phyloP scores from a whole-genome alignment of 352 stramenopile species.

The Phytophthora syringae region DNA sequence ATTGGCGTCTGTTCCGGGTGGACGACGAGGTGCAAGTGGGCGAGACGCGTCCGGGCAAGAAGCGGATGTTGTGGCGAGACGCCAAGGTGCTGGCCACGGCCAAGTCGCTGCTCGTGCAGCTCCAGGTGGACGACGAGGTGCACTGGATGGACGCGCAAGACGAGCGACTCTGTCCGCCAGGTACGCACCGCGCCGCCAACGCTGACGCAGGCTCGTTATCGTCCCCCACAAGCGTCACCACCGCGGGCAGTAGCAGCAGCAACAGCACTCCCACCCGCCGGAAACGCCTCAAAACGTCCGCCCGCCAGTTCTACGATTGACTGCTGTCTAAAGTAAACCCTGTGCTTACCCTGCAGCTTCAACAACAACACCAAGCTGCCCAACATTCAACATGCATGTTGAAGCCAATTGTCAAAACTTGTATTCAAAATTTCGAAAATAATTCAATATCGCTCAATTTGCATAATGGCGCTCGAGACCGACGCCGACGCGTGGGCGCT shows the following conservation, averaged over 20 bases:
- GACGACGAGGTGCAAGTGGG: conserved; percentile 66
- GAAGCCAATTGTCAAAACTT: too few relatives aligned
- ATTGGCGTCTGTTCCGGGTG: conserved; percentile 69
- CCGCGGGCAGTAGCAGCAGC: conserved; percentile 12
- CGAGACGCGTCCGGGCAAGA: conserved; percentile 30
- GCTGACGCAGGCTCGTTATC: conserved; percentile 12
- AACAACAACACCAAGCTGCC: too few relatives aligned
- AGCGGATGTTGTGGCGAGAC: conserved; percentile 62
- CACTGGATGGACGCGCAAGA: conserved; percentile 70
- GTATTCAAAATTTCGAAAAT: too few relatives aligned
- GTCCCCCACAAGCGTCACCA: conserved; percentile 17
- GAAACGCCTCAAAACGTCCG: conserved; percentile 31
- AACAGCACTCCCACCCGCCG: conserved; percentile 17
- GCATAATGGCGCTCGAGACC: conserved; percentile 10
- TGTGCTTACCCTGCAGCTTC: too few relatives aligned
- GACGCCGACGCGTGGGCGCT: conserved; percentile 42
- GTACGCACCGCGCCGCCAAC: conserved; percentile 60
- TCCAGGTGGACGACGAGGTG: conserved; percentile 49
- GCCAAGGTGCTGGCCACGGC: conserved; percentile 39
- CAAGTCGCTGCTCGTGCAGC: conserved; percentile 43
- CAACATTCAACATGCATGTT: too few relatives aligned
- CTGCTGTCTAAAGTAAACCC: background rate
- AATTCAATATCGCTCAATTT: too few relatives aligned
- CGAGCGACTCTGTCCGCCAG: conserved; percentile 61
- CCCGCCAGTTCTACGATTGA: conserved; percentile 25